Evolutionary conservation across 495 filamentous ascomycete species (phyloP).

Genomic region (Astrothelium macrocarpum): DNA sequence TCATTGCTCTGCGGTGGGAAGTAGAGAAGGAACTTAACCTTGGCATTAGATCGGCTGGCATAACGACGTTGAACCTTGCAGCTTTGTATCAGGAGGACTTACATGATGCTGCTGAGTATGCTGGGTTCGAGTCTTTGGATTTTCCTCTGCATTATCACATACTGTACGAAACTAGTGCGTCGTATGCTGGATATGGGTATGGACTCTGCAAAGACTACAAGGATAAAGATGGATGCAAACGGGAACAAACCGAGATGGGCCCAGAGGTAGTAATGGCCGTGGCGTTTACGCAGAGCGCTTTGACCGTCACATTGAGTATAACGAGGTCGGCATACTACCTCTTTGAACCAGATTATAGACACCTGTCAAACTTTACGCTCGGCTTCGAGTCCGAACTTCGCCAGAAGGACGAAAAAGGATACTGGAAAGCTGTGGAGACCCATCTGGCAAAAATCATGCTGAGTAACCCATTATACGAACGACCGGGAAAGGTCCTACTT

Average conservation of each 20-base stretch:
- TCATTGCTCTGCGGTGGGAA: neutral
- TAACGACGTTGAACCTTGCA: neutral
- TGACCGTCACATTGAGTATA: neutral
- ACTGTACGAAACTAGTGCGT: neutral
- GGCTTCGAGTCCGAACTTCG: neutral
- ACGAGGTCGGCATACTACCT: neutral
- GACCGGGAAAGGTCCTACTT: neutral
- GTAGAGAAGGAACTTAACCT: neutral
- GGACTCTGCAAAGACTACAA: neutral
- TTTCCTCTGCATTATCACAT: neutral
- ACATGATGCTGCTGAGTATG: neutral
- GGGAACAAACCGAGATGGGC: neutral
- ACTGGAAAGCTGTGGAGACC: neutral
- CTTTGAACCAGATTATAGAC: neutral
- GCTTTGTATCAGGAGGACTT: neutral
- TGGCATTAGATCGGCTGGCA: neutral
- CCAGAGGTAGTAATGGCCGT: neutral
- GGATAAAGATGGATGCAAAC: neutral
- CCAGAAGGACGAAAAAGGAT: neutral
- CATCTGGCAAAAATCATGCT: neutral
- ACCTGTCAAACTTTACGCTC: neutral
- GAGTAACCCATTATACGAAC: neutral
- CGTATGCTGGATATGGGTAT: neutral
- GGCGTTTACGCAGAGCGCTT: neutral
- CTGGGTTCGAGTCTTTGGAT: neutral